phyloP scores from a whole-genome alignment of 305 asterid genomes.

The Solanum hybrid region DNA sequence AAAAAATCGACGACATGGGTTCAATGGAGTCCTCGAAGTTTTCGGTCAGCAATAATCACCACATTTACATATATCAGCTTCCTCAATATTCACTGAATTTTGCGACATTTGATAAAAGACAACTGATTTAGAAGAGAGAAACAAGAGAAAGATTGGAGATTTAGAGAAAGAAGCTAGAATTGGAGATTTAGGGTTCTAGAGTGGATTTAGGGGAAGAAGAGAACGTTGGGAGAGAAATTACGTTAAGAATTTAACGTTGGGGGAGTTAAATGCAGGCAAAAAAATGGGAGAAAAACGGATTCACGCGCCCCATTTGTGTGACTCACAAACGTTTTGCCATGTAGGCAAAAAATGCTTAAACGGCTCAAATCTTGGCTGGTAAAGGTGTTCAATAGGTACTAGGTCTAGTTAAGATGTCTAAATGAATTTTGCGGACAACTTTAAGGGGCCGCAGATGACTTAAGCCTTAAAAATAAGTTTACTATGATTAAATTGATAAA shows the following conservation, averaged over 20 bases:
- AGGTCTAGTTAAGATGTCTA: no score
- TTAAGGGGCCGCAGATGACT: no score
- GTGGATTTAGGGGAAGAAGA: not conserved
- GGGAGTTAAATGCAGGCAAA: not conserved
- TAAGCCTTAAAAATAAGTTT: not conserved
- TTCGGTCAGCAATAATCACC: not conserved
- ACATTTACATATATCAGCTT: not conserved
- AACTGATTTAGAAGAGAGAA: not conserved
- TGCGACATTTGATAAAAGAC: not conserved
- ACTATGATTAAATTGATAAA: not conserved
- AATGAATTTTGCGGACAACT: no score
- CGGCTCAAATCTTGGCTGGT: no score
- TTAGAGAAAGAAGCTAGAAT: not conserved
- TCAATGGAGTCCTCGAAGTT: not conserved
- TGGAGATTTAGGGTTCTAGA: not conserved
- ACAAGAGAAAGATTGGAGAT: not conserved
- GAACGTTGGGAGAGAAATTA: no score
- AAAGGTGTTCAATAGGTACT: no score
- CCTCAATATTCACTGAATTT: no score
- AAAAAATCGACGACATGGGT: not conserved
- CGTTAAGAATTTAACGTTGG: not conserved
- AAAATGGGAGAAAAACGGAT: not conserved
- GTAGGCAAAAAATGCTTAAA: not conserved
- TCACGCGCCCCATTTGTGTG: not conserved
- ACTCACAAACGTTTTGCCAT: not conserved